These are phyloP conservation scores for Colletotrichum camelliae DNA, from an alignment of 2,329 filamentous ascomycete genomes.

Conservation along the genomic window DNA sequence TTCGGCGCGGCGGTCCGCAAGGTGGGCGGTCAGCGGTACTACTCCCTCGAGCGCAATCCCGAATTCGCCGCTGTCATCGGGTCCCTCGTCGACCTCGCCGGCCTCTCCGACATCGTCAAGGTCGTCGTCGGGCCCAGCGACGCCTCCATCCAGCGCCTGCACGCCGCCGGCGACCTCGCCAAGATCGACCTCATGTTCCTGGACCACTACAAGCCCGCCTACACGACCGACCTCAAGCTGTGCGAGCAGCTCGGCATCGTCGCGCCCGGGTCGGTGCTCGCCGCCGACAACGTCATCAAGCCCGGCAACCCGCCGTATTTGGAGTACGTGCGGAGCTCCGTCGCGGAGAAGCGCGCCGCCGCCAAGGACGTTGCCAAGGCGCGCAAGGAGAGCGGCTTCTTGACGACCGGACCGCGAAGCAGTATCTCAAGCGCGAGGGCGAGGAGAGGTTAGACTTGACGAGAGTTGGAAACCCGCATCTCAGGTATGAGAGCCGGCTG, in stretches of 20 bases:
- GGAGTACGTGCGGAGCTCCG: slow-evolving; percentile 71
- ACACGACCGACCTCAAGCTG: slow-evolving; percentile 76
- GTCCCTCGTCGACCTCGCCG: slow-evolving; percentile 75
- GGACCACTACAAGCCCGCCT: slow-evolving; percentile 82
- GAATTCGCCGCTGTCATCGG: slow-evolving; percentile 75
- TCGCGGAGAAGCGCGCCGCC: slow-evolving; percentile 63
- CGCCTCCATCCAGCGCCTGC: slow-evolving; percentile 66
- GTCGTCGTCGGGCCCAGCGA: slow-evolving; percentile 75
- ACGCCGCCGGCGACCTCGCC: slow-evolving; percentile 55
- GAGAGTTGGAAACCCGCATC: slow-evolving; percentile 62
- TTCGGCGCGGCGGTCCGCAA: slow-evolving; percentile 71
- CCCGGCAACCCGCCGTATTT: slow-evolving; percentile 75
- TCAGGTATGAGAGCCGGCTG: slow-evolving; percentile 70
- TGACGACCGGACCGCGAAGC: slow-evolving; percentile 48
- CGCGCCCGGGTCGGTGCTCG: slow-evolving; percentile 64
- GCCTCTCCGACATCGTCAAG: slow-evolving; percentile 71
- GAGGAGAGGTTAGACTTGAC: slow-evolving; percentile 40
- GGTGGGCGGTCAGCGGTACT: slow-evolving; percentile 67
- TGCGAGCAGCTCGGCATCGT: slow-evolving; percentile 75
- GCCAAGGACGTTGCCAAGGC: slow-evolving; percentile 32
- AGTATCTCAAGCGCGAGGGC: slow-evolving; percentile 62
- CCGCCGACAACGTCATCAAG: slow-evolving; percentile 74
- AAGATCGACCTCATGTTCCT: slow-evolving; percentile 77
- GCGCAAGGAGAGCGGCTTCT: slow-evolving; percentile 34
- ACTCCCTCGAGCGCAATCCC: slow-evolving; percentile 75